Evolutionary conservation across 75 land plant genomes (phyloP), one percentile per base, ranked within the genome.

Genomic region (Pinus albicaulis): DNA sequence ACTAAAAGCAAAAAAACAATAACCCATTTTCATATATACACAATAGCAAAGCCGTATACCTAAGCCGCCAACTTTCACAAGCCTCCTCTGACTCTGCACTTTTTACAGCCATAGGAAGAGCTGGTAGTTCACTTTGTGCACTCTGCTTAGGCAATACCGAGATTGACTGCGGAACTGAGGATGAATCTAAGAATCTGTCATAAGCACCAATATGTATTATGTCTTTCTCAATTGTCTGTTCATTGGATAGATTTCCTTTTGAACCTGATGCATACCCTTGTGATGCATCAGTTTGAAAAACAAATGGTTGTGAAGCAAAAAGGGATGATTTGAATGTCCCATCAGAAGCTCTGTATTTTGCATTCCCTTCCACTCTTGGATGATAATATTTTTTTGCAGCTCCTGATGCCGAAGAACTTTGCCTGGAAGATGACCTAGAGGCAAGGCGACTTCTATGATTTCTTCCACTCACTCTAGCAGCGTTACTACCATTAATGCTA

Each of bases 141-240:
- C 23, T 55, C 15, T 55, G 53, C 28, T 23, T 17, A 56, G n/a
- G 58, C n/a, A 23, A 22, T 57, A n/a, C 48, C 70, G 85, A 77
- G 34, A 36, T n/a, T 72, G 82, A 77, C 70, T 76, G 75, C 61
- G 80, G 83, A 69, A 59, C 60, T 56, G 84, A 34, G 52, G 80
- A 56, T 75, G 89, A 71, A 17, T 90, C 87, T 77, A 84, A 71
- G 83, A 90, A 90, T 14, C 81, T 75, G 70, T 89, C 92, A 65
- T 65, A 76, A 15, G 79, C 34, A 24, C 75, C 75, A 55, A 65
- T n/a, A 57, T 11, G 41, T 58, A 76, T 68, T 20, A n/a, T 68
- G 8, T 10, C 71, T 68, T 68, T 34, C 20, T 19, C 52, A n/a
- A 22, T 22, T 68, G 41, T 20, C 48, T 68, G 52, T 8, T 41